Conservation (phyloP, 352 stramenopile species). For the Pythium brassicae region DNA sequence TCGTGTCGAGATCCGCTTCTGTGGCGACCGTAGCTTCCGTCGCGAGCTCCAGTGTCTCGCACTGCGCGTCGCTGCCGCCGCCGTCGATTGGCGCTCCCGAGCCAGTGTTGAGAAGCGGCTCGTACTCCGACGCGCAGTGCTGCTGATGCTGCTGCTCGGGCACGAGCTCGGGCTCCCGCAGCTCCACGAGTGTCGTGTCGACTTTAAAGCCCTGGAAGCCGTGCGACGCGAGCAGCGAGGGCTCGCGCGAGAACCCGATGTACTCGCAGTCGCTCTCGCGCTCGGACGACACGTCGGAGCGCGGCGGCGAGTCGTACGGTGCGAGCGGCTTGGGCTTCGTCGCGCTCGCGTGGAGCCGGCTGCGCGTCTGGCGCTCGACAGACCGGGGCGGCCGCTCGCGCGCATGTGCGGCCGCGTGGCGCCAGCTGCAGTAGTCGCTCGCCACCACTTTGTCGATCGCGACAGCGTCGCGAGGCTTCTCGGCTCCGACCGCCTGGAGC, state of each 20-base stretch:
- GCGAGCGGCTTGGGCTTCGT: not conserved
- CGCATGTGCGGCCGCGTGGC: not conserved
- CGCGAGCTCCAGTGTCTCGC: not conserved
- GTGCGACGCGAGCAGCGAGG: not conserved
- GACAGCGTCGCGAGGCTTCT: not conserved
- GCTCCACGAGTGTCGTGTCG: conserved; percentile 3
- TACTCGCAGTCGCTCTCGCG: conserved; percentile 7
- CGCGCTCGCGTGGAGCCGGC: not conserved
- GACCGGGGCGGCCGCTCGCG: not conserved
- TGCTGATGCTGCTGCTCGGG: not conserved
- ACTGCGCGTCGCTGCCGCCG: not conserved
- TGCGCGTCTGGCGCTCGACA: not conserved
- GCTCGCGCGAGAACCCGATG: conserved; percentile 10
- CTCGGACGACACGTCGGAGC: conserved; percentile 1
- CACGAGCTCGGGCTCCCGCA: not conserved
- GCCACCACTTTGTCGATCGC: conserved; percentile 18
- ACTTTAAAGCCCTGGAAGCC: conserved; percentile 10
- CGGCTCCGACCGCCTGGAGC: not conserved
- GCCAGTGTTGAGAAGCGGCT: not conserved
- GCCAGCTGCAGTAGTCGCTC: conserved; percentile 25
- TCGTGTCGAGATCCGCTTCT: conserved; percentile 13
- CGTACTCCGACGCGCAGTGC: conserved; percentile 2
- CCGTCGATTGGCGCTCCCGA: not conserved
- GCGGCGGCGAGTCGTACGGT: not conserved
- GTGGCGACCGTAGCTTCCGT: conserved; percentile 5